Conservation (phyloP, 371 early-diverging fungal genomes). For the Coemansia linderi region DNA sequence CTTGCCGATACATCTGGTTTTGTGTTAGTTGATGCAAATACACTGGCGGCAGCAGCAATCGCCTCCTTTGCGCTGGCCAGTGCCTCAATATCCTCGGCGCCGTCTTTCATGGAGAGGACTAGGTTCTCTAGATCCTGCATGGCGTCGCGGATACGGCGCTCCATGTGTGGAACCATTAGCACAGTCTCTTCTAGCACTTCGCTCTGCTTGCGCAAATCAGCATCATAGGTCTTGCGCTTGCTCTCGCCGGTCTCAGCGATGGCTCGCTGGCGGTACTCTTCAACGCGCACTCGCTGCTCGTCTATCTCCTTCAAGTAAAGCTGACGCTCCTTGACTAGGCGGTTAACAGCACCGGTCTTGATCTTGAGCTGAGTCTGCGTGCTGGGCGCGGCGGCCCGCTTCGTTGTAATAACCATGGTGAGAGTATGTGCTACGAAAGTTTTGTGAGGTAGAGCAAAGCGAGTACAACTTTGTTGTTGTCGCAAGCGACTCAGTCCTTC, state of each 20-base stretch:
- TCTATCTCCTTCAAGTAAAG: slow-evolving; percentile 27
- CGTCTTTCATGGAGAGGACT: slow-evolving; percentile 7
- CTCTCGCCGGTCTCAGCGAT: slow-evolving; percentile 5
- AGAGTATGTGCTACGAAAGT: neutral
- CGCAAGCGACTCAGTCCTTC: neutral
- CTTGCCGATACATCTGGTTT: neutral
- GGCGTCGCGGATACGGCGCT: slow-evolving; percentile 34
- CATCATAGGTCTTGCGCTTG: slow-evolving; percentile 25
- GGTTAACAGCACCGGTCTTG: slow-evolving; percentile 41
- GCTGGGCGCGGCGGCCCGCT: neutral
- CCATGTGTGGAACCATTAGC: slow-evolving; percentile 46
- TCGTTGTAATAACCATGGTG: slow-evolving; percentile 8
- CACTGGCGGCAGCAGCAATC: neutral
- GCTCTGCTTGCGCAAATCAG: slow-evolving; percentile 48
- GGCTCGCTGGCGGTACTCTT: slow-evolving; percentile 4
- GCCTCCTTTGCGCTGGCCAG: neutral
- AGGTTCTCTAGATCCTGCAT: slow-evolving; percentile 38
- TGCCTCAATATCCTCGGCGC: neutral
- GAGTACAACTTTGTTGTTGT: neutral
- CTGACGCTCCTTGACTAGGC: slow-evolving; percentile 39
- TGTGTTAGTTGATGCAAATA: neutral
- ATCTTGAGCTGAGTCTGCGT: slow-evolving; percentile 36
- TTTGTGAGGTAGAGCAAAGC: neutral
- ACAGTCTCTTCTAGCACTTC: slow-evolving; percentile 49
- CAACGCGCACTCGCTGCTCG: slow-evolving; percentile 29